Conservation (phyloP, 2,329 filamentous ascomycete species). For the Sporothrix humicola region DNA sequence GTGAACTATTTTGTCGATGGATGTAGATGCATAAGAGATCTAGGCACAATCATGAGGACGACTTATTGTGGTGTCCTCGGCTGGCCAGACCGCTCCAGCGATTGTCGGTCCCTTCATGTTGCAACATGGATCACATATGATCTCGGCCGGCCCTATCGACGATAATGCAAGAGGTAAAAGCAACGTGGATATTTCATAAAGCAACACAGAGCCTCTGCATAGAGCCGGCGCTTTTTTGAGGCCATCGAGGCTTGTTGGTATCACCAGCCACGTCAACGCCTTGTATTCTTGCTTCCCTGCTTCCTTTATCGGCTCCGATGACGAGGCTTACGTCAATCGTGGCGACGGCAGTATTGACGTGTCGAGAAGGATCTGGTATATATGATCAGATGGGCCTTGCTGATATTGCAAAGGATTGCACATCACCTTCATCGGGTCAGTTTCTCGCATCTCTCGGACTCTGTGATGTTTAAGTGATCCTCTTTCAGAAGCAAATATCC, state of each 20-base stretch:
- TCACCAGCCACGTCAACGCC: neutral
- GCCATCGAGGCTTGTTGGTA: neutral
- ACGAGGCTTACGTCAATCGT: neutral
- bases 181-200: neutral
- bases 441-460: too few relatives aligned
- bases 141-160: neutral
- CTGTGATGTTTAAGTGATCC: too few relatives aligned
- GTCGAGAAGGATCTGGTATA: neutral
- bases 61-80: neutral
- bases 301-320: neutral
- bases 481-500: too few relatives aligned
- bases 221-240: neutral
- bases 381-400: conserved; percentile 5
- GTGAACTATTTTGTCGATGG: neutral
- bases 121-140: neutral
- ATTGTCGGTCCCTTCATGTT: neutral
- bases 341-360: too few relatives aligned
- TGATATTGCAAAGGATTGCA: neutral
- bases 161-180: neutral
- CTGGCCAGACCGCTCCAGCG: neutral
- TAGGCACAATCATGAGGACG: neutral
- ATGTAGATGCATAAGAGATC: neutral
- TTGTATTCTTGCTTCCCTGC: neutral
- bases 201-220: conserved; percentile 13
- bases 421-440: too few relatives aligned